These are phyloP conservation scores for Mycena filopes DNA, from an alignment of 768 basidiomycete species.

Conservation along the genomic window DNA sequence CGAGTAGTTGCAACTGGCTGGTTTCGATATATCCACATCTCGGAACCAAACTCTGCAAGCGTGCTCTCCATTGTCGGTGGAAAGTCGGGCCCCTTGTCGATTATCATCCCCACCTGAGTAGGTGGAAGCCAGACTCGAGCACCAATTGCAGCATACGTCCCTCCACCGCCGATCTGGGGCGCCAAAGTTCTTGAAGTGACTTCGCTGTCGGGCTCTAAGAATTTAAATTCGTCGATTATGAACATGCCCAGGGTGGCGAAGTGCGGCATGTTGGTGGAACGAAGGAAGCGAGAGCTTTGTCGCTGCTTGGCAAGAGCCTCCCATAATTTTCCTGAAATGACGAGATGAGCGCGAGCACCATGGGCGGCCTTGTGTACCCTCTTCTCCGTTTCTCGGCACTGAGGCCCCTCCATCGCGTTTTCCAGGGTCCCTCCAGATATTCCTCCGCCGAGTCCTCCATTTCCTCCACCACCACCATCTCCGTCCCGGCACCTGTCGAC, in stretches of 20 bases:
- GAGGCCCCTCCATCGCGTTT: slow-evolving; percentile 20
- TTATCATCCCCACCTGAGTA: slow-evolving; percentile 77
- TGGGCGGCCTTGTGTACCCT: slow-evolving; percentile 20
- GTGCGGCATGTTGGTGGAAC: slow-evolving; percentile 31
- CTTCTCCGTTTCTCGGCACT: slow-evolving; percentile 12
- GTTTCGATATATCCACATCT: slow-evolving; percentile 84
- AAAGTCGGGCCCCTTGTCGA: slow-evolving; percentile 86
- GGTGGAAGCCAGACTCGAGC: slow-evolving; percentile 85
- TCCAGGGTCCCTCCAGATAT: slow-evolving; percentile 16
- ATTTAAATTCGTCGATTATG: slow-evolving; percentile 89
- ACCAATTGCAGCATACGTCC: slow-evolving; percentile 84
- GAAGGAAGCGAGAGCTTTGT: not conserved
- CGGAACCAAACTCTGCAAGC: slow-evolving; percentile 70
- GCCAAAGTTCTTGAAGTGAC: slow-evolving; percentile 58
- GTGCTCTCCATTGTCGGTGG: slow-evolving; percentile 63
- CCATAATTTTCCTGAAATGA: not conserved
- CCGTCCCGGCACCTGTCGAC: slow-evolving; percentile 22
- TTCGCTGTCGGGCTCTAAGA: slow-evolving; percentile 66
- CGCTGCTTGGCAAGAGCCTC: slow-evolving; percentile 16
- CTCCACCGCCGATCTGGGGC: slow-evolving; percentile 88
- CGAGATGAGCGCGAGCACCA: slow-evolving; percentile 6
- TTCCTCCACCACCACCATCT: not conserved
- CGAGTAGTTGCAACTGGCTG: slow-evolving; percentile 72
- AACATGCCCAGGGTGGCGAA: slow-evolving; percentile 89
- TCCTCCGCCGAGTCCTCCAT: slow-evolving; percentile 14